Base-by-base conservation (phyloP, 1,284 basidiomycete species). In the Moesziomyces parantarcticus region DNA sequence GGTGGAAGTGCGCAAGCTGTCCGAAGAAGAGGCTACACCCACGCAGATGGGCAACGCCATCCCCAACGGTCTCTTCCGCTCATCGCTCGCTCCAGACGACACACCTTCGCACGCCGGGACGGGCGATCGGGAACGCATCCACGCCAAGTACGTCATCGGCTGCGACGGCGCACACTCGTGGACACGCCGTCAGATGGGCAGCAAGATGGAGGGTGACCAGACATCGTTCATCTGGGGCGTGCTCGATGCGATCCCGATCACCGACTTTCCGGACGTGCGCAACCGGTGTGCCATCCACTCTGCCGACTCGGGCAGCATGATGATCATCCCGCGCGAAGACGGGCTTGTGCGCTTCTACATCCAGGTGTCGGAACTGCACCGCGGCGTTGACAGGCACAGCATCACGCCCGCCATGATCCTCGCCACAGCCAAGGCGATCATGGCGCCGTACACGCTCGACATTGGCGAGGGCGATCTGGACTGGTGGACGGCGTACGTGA, bases 271-370 rank as follows among this genome's bases (percentile, higher is more conserved):
- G 0, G 92, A 94, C 83, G 90, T 92, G 67, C 89, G 92, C 32
- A 90, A 89, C 71, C 86, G 86, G 64, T 87, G 87, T 47, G 90
- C 88, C 18, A 87, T 90, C 39, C 90, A 91, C 81, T 90, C 89
- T 0, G 59, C 58, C 22, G 86, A 81, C 13, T 66, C 69, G 22
- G 77, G 78, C 10, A 77, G 75, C 47, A 88, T 88, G 75, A 90
- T 92, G 90, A 85, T 92, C 62, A 91, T 93, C 54, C 92, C 92
- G 0, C 88, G 92, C 43, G 84, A 85, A 55, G 77, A 83, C 11
- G 90, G 91, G 73, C 87, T 87, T 67, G 88, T 92, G 25, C 88
- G 92, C 41, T 79, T 93, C 3, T 93, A 93, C 81, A 88, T 92
- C 50, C 92, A 93, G 79, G 85, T 87, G 4, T 68, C 65, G n/a